Conservation (phyloP, 371 early-diverging fungal genomes). For the Polyrhizophydium stewartii region DNA sequence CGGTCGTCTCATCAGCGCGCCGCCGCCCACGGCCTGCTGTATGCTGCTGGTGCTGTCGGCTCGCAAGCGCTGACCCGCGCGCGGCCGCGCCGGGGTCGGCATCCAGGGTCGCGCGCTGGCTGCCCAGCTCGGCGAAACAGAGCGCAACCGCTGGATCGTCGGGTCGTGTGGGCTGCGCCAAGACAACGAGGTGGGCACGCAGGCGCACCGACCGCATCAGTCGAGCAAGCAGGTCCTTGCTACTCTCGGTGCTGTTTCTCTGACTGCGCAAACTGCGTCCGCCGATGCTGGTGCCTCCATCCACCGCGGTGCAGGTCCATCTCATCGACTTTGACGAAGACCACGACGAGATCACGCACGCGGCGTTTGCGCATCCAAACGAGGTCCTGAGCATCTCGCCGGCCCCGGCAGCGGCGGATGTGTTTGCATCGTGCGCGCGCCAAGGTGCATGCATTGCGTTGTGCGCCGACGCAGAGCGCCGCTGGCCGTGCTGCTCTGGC, state of each 20-base stretch:
- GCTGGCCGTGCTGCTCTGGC: too few species aligned
- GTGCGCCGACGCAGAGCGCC: background rate
- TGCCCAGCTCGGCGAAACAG: background rate
- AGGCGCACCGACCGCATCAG: too few species aligned
- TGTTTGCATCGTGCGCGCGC: constrained; percentile 62
- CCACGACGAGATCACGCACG: constrained; percentile 53
- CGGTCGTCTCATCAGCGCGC: too few species aligned
- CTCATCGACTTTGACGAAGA: constrained; percentile 72
- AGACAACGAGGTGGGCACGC: constrained; percentile 2
- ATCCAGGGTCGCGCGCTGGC: constrained; percentile 1
- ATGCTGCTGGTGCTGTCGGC: too few species aligned
- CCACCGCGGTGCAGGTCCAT: constrained; percentile 38
- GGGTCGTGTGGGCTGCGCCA: background rate
- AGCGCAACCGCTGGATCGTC: constrained; percentile 1
- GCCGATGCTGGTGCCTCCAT: too few species aligned
- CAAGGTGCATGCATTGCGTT: constrained; percentile 10
- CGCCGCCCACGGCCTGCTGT: too few species aligned
- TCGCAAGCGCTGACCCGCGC: too few species aligned
- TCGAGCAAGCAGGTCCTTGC: background rate
- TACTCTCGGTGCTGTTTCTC: background rate
- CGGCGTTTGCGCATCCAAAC: constrained; percentile 60
- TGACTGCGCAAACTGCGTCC: background rate
- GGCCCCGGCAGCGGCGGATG: constrained; percentile 53
- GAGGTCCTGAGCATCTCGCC: constrained; percentile 71
- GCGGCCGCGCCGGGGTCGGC: too few species aligned